Percentiles rank a stretch among this genome's conserved stretches.
phyloP scores from a whole-genome alignment of 345 rosid species.

The Populus alba region DNA sequence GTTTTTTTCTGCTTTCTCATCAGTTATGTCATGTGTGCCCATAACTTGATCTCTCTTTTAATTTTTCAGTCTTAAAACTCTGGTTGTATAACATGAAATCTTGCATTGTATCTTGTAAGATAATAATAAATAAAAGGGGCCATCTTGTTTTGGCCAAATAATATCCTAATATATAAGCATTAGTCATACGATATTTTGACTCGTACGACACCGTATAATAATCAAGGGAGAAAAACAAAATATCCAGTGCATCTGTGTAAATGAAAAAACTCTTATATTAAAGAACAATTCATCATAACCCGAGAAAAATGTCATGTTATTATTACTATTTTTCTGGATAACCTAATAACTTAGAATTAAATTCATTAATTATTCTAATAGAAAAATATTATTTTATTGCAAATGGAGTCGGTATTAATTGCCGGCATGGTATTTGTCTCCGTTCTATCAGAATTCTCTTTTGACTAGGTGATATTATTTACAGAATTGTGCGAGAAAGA shows the following conservation, averaged over 20 bases:
- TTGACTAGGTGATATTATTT: background rate
- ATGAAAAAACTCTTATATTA: background rate
- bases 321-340: too few relatives aligned
- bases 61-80: background rate
- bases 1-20: background rate
- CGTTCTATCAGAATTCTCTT: background rate
- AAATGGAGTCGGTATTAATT: background rate
- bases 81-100: background rate
- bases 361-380: too few relatives aligned
- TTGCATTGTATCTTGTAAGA: background rate
- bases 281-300: too few relatives aligned
- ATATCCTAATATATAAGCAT: background rate
- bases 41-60: background rate
- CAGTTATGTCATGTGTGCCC: background rate
- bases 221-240: background rate
- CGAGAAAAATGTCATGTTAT: too few relatives aligned
- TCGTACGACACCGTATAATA: background rate
- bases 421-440: background rate
- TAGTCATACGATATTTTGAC: background rate
- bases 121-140: background rate
- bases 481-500: background rate
- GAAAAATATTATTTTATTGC: background rate
- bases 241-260: background rate
- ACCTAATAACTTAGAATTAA: too few relatives aligned
- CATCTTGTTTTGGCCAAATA: background rate